These are phyloP conservation scores for Lodderomyces parapsilosis DNA, from an alignment of 1,139 yeast species.

Conservation along the genomic window DNA sequence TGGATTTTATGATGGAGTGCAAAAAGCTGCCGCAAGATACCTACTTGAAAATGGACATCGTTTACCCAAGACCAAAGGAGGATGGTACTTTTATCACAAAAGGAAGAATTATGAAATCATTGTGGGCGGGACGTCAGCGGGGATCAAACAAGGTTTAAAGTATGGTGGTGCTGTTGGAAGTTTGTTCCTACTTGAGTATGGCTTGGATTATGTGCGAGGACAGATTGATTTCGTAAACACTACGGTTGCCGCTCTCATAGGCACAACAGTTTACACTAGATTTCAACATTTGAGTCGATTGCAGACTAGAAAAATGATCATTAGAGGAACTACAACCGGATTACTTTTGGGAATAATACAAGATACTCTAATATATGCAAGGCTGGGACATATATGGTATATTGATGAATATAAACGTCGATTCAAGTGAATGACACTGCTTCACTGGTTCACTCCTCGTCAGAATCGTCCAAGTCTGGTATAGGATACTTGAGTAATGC, in stretches of 20 bases:
- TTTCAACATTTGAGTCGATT: slow-evolving; percentile 42
- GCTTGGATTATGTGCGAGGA: slow-evolving; percentile 50
- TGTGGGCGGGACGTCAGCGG: slow-evolving; percentile 49
- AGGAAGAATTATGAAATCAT: slow-evolving; percentile 77
- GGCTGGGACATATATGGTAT: slow-evolving; percentile 71
- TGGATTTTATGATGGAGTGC: slow-evolving; percentile 66
- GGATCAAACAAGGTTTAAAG: slow-evolving; percentile 43
- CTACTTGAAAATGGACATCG: slow-evolving; percentile 83
- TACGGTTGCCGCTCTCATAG: slow-evolving; percentile 46
- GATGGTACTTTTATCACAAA: slow-evolving; percentile 89
- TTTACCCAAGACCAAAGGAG: slow-evolving; percentile 74
- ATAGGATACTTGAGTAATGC: slow-evolving; percentile 82
- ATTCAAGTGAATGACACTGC: slow-evolving; percentile 2
- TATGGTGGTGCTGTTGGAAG: slow-evolving; percentile 47
- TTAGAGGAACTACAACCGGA: slow-evolving; percentile 59
- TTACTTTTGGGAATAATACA: slow-evolving; percentile 60
- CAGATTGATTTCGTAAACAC: slow-evolving; percentile 66
- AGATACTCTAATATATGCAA: slow-evolving; percentile 54
- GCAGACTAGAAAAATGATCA: slow-evolving; percentile 49
- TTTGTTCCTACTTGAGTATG: slow-evolving; percentile 63
- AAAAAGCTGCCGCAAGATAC: slow-evolving; percentile 55
- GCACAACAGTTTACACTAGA: slow-evolving; percentile 43
- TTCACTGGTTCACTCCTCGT: slow-evolving; percentile 30
- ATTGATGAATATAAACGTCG: slow-evolving; percentile 21
- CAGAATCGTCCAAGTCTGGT: slow-evolving; percentile 77